Evolutionary conservation across 208 protist genomes (phyloP), one percentile per base, ranked within the genome.

Genomic region (Tetramitus jugosus): DNA sequence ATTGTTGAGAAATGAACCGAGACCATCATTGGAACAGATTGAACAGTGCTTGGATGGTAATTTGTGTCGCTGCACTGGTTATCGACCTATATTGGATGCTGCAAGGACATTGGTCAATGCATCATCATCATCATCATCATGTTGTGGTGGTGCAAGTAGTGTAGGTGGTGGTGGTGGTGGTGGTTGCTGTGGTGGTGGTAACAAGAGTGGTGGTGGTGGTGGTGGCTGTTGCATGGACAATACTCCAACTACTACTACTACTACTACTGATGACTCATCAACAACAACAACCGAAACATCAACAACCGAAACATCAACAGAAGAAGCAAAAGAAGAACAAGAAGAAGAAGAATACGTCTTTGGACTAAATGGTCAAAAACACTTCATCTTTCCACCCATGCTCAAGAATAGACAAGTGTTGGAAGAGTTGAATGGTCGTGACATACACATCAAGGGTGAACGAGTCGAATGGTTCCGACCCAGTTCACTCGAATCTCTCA

Each of bases 21-120:
- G 62, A 37, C 77, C 76, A 37, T 77, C 72, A 39, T 2, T 35
- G 31, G 29, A 83, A 0, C 56, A 84, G 56, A 65, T 89, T 23
- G 81, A 84, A 40, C 52, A 83, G 13, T 45, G 37, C 7, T 42
- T 90, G 35, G 78, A 85, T 46, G 82, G 91, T 76, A 94, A 96
- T 82, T 52, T 96, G 2, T 96, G 93, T 82, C 83, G 93, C 39
- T 96, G 93, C 87, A 95, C 91, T 26, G 93, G 91, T 3, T 95
- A 94, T 81, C 61, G 91, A 29, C 87, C 91, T 17, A 71, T 71
- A 6, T 49, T 71, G 8, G 35, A 42, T 33, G 39, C 39, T 20
- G 64, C 64, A 2, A 17, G 8, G 6, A 42, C 64, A 13, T 71
- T 71, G 4, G 17, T 49, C 35, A 26, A 26, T 31, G 2, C 56